A percentile compares a stretch with the other conserved stretches of the same genome.
These are phyloP conservation scores for Comarum palustre DNA, from an alignment of 306 rosid species.

Conservation along the genomic window DNA sequence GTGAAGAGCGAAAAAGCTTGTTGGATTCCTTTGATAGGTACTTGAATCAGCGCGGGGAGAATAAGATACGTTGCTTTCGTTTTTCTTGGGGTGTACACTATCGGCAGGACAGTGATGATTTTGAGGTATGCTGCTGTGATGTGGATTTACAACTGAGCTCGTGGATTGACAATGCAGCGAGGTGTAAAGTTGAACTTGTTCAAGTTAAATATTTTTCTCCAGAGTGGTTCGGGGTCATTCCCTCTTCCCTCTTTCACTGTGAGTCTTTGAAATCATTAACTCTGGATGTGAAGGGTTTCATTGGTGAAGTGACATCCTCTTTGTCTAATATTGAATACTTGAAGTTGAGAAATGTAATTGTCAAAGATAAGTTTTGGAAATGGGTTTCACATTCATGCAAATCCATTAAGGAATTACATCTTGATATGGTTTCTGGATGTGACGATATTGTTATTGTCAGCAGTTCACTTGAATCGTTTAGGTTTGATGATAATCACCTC, in stretches of 20 bases:
- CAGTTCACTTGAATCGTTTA: background rate
- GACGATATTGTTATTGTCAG: background rate
- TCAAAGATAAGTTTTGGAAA: background rate
- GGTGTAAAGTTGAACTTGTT: background rate
- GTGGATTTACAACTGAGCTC: background rate
- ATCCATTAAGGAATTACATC: background rate
- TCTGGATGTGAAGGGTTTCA: background rate
- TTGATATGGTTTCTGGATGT: background rate
- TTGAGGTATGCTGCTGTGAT: background rate
- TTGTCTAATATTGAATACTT: background rate
- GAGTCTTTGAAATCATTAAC: background rate
- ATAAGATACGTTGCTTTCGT: background rate
- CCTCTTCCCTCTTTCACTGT: background rate
- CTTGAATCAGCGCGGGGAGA: background rate
- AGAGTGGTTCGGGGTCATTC: background rate
- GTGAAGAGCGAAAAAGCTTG: background rate
- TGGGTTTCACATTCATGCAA: background rate
- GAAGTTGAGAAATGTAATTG: background rate
- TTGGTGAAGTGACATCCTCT: background rate
- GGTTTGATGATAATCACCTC: background rate
- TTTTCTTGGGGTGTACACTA: background rate
- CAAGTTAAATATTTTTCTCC: background rate
- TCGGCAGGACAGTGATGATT: background rate
- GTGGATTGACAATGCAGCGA: background rate
- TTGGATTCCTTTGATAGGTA: background rate